Evolutionary conservation across 2,329 filamentous ascomycete species (phyloP).

Genomic region (Phoma herbarum): DNA sequence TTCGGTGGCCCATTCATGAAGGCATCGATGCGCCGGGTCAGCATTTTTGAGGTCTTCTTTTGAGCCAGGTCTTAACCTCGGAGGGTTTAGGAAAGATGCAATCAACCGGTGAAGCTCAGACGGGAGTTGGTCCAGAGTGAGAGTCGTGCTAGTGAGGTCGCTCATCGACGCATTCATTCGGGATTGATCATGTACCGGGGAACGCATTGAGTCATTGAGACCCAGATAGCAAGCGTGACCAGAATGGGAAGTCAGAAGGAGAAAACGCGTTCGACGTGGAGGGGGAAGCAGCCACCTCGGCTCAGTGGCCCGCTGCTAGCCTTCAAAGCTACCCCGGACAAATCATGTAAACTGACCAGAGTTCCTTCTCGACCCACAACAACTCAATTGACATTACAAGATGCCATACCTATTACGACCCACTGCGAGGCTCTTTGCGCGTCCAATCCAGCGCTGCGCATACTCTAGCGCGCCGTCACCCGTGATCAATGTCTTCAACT

Average conservation of each 20-base stretch:
- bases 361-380: neutral
- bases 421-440: conserved; percentile 29
- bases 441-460: conserved; percentile 39
- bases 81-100: no score
- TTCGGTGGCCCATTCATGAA: no score
- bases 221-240: neutral
- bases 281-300: neutral
- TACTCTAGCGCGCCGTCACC: conserved; percentile 59
- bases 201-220: neutral
- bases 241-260: neutral
- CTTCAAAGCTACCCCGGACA: conserved; percentile 19
- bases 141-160: no score
- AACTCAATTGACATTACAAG: neutral
- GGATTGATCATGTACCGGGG: no score
- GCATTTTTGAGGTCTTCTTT: no score
- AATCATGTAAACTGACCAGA: neutral
- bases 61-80: no score
- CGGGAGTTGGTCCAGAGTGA: no score
- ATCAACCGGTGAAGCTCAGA: no score
- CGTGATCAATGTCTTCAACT: conserved; percentile 73
- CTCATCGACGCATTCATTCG: no score
- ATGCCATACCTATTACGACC: conserved; percentile 41
- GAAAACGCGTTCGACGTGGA: neutral
- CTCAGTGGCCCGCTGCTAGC: conserved; percentile 28
- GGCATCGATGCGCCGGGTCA: no score